These are phyloP conservation scores for Lentinula novae-zelandiae DNA, from an alignment of 1,284 basidiomycete species.

Conservation along the genomic window DNA sequence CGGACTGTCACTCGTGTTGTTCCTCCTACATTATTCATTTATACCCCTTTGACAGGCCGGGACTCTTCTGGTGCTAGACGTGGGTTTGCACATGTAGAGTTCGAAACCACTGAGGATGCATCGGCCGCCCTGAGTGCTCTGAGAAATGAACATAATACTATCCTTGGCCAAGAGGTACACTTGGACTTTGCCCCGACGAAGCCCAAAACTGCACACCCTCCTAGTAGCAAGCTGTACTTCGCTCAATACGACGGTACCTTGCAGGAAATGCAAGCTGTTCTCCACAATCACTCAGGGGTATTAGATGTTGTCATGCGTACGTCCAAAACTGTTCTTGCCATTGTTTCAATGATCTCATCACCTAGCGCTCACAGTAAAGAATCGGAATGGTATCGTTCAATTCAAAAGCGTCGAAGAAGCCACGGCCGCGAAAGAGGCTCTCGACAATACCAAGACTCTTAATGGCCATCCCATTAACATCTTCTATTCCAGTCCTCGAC, in stretches of 20 bases:
- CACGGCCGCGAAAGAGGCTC: constrained; percentile 26
- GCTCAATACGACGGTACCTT: constrained; percentile 27
- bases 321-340: neutral
- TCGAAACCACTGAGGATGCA: constrained; percentile 31
- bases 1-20: neutral
- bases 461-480: constrained; percentile 26
- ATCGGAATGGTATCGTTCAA: constrained; percentile 34
- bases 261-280: constrained; percentile 22
- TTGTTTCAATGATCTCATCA: neutral
- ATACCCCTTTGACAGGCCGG: constrained; percentile 20
- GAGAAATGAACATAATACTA: constrained; percentile 36
- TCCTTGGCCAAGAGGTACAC: constrained; percentile 39
- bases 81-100: constrained; percentile 45
- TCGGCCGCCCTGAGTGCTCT: constrained; percentile 30
- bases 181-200: constrained; percentile 32
- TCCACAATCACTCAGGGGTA: constrained; percentile 5
- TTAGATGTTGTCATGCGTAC: neutral
- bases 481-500: constrained; percentile 23
- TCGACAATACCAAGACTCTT: constrained; percentile 22
- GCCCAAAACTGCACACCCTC: constrained; percentile 16
- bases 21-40: neutral
- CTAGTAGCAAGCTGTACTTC: constrained; percentile 39
- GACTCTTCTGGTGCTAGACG: constrained; percentile 31
- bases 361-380: constrained; percentile 23
- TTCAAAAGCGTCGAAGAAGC: constrained; percentile 32